Evolutionary conservation across 805 yeast genomes (phyloP).

Genomic region (Schwanniomyces vanrijiae): DNA sequence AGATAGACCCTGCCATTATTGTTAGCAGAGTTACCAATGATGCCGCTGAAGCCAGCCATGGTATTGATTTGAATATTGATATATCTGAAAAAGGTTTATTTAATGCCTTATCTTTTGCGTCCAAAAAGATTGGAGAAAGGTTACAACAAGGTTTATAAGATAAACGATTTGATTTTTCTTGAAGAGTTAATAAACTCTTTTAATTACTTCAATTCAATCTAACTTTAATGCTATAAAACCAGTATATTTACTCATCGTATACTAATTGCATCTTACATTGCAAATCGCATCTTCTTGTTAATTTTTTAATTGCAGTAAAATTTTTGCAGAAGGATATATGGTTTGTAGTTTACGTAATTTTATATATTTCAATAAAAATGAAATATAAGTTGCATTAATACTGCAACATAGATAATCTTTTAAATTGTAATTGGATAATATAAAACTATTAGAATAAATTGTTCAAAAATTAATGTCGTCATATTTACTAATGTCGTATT

Average conservation of each 20-base stretch:
- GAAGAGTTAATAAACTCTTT: background rate
- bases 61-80: constrained; percentile 65
- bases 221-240: background rate
- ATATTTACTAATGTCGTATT: background rate
- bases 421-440: background rate
- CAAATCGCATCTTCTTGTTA: background rate
- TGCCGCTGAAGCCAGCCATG: constrained; percentile 44
- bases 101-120: constrained; percentile 87
- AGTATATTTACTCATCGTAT: background rate
- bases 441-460: too few relatives aligned
- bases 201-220: background rate
- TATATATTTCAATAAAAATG: background rate
- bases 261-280: background rate
- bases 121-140: constrained; percentile 56
- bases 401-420: background rate
- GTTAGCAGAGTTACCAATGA: constrained; percentile 90
- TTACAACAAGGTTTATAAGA: constrained; percentile 44
- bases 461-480: background rate
- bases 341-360: background rate
- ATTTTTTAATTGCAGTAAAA: background rate
- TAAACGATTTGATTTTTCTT: background rate
- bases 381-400: background rate
- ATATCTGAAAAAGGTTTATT: constrained; percentile 72
- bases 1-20: constrained; percentile 83
- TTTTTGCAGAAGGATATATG: background rate